Evolutionary conservation across 805 yeast genomes (phyloP), one percentile per base, ranked within the genome.

Genomic region (Barnettozyma pratensis): DNA sequence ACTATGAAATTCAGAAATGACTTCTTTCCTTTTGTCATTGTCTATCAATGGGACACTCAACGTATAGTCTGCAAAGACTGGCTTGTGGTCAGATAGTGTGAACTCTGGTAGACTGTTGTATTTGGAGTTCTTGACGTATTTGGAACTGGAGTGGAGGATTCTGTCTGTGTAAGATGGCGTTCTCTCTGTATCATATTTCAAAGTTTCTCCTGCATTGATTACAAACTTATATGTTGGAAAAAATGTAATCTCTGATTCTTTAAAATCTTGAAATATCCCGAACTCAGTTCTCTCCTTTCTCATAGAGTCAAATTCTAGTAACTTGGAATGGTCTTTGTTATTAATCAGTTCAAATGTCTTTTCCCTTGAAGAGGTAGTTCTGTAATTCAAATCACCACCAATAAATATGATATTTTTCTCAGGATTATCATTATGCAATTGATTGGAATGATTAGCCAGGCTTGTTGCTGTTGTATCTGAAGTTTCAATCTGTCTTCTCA

Each of bases 91-190:
- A 0, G 83, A 78, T 0, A 69, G 58, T 7, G 44, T 42, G 5
- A 65, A 48, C 0, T 58, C 57, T 19, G 61, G 54, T 6, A 43
- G 14, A 12, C 64, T 55, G 0, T 56, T 41, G 31, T 60, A 56
- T 29, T 65, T 60, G 2, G 51, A 36, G n/a, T 58, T 52, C 31
- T 41, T 54, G n/a, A 59, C 58, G 47, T 66, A 67, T 27, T 60
- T 60, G 19, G 63, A 49, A 4, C 64, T 63, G 1, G 73, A 62
- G 58, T 65, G 73, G 25, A 80, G 57, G 3, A 81, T 71, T 32
- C 87, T 68, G 52, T 81, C 87, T 0, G 85, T 80, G 58, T 80
- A 81, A 1, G 84, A 76, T 0, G 87, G 85, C 6, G 66, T 61
- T 42, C 85, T 65, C 19, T 57, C 62, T 4, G 55, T 40, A 44